Conservation (phyloP, 139 green algal genomes). For the Picochlorum sp. region DNA sequence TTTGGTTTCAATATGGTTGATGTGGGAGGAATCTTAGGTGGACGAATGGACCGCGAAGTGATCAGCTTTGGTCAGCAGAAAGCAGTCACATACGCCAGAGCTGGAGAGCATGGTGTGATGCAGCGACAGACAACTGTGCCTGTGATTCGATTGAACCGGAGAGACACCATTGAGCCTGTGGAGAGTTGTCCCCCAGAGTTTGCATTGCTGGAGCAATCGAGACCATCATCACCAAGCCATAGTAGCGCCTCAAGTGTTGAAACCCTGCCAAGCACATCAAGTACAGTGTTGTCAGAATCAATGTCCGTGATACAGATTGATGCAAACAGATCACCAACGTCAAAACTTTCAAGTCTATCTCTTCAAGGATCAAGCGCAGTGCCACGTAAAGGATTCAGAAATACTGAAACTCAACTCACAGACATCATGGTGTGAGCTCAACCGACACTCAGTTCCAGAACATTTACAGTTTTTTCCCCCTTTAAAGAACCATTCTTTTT, state of each 20-base stretch:
- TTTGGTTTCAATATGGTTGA: constrained; percentile 74
- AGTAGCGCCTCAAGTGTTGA: background rate
- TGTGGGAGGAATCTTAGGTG: constrained; percentile 44
- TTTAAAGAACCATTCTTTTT: too few relatives aligned
- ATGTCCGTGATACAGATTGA: background rate
- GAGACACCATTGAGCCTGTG: background rate
- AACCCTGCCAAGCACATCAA: background rate
- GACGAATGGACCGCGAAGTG: constrained; percentile 31
- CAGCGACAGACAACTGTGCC: background rate
- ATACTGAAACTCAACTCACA: too few relatives aligned
- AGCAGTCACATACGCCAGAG: constrained; percentile 1
- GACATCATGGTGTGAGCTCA: too few relatives aligned
- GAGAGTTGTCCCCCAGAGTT: too few relatives aligned
- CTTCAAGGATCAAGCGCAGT: too few relatives aligned
- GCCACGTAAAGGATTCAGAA: too few relatives aligned
- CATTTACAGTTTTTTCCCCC: too few relatives aligned
- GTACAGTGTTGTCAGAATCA: background rate
- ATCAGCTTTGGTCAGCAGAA: constrained; percentile 6
- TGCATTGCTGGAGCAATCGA: background rate
- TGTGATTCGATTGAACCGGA: background rate
- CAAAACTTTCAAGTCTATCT: background rate
- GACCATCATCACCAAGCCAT: background rate
- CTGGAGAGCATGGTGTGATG: background rate
- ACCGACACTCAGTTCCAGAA: too few relatives aligned
- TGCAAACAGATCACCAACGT: background rate